Evolutionary conservation across 2,329 filamentous ascomycete genomes (phyloP).

Genomic region (Geosmithia flava): DNA sequence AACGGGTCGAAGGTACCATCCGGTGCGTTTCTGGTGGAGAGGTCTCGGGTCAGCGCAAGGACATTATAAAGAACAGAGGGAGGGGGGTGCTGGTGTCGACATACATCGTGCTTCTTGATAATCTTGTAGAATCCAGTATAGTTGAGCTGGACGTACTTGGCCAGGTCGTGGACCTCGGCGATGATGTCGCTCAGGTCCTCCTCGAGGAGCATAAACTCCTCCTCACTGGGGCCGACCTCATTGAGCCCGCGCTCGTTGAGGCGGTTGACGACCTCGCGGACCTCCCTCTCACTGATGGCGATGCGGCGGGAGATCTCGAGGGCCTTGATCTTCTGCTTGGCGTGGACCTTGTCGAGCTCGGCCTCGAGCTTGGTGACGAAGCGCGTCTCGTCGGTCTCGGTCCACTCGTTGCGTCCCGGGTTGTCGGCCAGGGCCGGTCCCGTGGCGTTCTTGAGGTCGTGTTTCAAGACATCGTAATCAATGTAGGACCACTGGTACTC

Average conservation of each 20-base stretch:
- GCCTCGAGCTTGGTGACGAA: conserved; percentile 81
- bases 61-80: neutral
- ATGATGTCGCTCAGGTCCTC: conserved; percentile 96
- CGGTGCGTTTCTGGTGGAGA: conserved; percentile 66
- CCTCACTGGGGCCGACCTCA: conserved; percentile 59
- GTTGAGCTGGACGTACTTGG: conserved; percentile 96
- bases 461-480: conserved; percentile 89
- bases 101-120: conserved; percentile 96
- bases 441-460: conserved; percentile 65
- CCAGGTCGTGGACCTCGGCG: conserved; percentile 92
- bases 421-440: conserved; percentile 30
- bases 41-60: neutral
- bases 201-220: conserved; percentile 88
- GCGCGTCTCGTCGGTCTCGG: conserved; percentile 77
- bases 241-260: conserved; percentile 50
- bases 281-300: conserved; percentile 75
- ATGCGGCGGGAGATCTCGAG: conserved; percentile 92
- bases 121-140: conserved; percentile 99
- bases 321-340: conserved; percentile 93
- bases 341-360: conserved; percentile 95
- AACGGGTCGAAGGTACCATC: conserved; percentile 88
- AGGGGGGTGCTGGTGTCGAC: conserved; percentile 13
- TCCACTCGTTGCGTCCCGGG: conserved; percentile 54
- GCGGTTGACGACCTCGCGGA: conserved; percentile 71
- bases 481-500: conserved; percentile 99